Conservation (phyloP, 176 grass and related monocot species). For the Raddia distichophylla region DNA sequence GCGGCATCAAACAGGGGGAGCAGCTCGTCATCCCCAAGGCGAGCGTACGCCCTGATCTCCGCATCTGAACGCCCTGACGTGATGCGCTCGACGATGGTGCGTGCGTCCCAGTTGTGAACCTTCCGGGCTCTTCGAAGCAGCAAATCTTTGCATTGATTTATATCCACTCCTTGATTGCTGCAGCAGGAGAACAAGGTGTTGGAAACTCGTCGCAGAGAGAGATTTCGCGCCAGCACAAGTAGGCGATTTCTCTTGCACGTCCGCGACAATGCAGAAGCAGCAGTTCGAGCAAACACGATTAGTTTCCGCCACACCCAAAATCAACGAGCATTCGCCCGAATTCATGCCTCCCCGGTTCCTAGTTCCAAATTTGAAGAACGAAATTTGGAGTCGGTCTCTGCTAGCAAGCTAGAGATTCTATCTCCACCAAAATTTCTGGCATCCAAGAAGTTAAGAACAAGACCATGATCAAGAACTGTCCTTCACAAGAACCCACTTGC, state of each 20-base stretch:
- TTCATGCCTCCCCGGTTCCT: background rate
- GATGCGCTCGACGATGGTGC: constrained; percentile 41
- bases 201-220: background rate
- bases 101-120: constrained; percentile 29
- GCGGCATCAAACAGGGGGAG: constrained; percentile 28
- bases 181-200: background rate
- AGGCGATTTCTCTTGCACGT: background rate
- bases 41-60: constrained; percentile 21
- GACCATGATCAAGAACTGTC: background rate
- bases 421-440: background rate
- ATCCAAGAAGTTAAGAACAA: no score
- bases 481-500: background rate
- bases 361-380: constrained; percentile 16
- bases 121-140: constrained; percentile 29
- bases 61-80: background rate
- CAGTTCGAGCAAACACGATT: background rate
- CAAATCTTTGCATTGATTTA: constrained; percentile 35
- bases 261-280: background rate
- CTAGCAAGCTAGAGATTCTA: background rate
- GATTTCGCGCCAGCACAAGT: background rate
- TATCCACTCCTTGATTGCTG: constrained; percentile 43
- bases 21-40: constrained; percentile 39
- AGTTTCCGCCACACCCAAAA: background rate
- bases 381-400: background rate
- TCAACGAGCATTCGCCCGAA: background rate